Evolutionary conservation across 106 monocot species (phyloP).

Genomic region (Acorus gramineus): DNA sequence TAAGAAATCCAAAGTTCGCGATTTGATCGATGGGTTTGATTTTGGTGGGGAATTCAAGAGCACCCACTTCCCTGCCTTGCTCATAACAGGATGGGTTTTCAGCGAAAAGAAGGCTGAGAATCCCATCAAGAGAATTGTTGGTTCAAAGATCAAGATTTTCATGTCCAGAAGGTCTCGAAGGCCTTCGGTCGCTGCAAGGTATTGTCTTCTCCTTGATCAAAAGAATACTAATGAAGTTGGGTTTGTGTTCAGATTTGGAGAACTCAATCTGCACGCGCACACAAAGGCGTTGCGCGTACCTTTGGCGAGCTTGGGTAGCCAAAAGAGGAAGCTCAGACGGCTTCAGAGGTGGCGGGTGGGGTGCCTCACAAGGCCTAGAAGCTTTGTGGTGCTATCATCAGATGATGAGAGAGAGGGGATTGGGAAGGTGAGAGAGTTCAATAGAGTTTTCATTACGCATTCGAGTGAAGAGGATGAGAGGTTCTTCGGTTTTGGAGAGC

Average conservation of each 20-base stretch:
- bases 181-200: slow-evolving; percentile 28
- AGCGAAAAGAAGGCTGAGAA: slow-evolving; percentile 16
- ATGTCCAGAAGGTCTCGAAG: slow-evolving; percentile 1
- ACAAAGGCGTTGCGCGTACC: not conserved
- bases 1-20: slow-evolving; percentile 5
- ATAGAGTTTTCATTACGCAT: slow-evolving; percentile 51
- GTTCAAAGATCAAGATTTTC: not conserved
- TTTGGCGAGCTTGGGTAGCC: slow-evolving; percentile 1
- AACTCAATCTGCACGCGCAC: slow-evolving; percentile 8
- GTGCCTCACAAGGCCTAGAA: slow-evolving; percentile 14
- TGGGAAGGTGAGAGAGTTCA: slow-evolving; percentile 19
- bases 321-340: slow-evolving; percentile 17
- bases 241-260: slow-evolving; percentile 47
- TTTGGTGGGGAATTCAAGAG: not conserved
- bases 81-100: slow-evolving; percentile 38
- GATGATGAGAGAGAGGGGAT: slow-evolving; percentile 13
- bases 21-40: slow-evolving; percentile 10
- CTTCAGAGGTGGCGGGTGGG: not conserved
- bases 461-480: slow-evolving; percentile 55
- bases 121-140: not conserved
- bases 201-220: slow-evolving; percentile 52
- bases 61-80: slow-evolving; percentile 23
- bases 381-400: slow-evolving; percentile 11
- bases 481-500: slow-evolving; percentile 88
- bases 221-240: slow-evolving; percentile 39